A percentile compares a stretch with the other conserved stretches of the same genome.
Evolutionary conservation across 352 stramenopile genomes (phyloP).

Genomic region (Pythium folliculosum): DNA sequence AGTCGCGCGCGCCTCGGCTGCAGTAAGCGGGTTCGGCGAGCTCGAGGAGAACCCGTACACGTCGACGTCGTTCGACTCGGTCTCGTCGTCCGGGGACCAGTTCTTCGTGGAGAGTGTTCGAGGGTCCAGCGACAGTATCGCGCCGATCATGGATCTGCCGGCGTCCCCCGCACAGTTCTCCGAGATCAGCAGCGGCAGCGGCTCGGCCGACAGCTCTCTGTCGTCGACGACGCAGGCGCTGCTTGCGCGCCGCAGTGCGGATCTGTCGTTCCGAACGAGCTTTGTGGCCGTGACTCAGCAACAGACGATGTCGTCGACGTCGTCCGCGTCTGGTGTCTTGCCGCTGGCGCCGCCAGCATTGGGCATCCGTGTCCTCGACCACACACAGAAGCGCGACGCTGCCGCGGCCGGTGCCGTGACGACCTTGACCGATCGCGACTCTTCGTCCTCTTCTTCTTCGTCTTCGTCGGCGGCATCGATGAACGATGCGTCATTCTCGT

Average conservation of each 20-base stretch:
- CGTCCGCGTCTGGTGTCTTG: not conserved
- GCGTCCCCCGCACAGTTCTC: constrained; percentile 8
- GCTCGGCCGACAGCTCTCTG: not conserved
- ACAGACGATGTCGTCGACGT: not conserved
- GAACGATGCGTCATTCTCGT: constrained; percentile 26
- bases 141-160: constrained; percentile 21
- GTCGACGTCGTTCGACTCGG: constrained; percentile 17
- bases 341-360: not conserved
- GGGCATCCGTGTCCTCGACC: constrained; percentile 19
- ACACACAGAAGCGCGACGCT: constrained; percentile 3
- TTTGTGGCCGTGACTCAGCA: constrained; percentile 11
- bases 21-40: not conserved
- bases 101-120: constrained; percentile 31
- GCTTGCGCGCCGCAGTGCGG: not conserved
- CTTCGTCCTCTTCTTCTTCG: constrained; percentile 22
- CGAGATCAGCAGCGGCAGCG: not conserved
- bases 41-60: not conserved
- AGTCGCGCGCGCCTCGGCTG: constrained; percentile 9
- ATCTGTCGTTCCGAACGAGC: constrained; percentile 26
- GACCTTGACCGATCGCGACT: not conserved
- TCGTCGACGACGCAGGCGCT: constrained; percentile 8
- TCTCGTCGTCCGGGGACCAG: constrained; percentile 11
- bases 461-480: constrained; percentile 3
- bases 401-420: not conserved
- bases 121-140: constrained; percentile 27